These are phyloP conservation scores for Pseudogymnoascus sp. DNA, from an alignment of 2,329 filamentous ascomycete genomes.

Conservation along the genomic window DNA sequence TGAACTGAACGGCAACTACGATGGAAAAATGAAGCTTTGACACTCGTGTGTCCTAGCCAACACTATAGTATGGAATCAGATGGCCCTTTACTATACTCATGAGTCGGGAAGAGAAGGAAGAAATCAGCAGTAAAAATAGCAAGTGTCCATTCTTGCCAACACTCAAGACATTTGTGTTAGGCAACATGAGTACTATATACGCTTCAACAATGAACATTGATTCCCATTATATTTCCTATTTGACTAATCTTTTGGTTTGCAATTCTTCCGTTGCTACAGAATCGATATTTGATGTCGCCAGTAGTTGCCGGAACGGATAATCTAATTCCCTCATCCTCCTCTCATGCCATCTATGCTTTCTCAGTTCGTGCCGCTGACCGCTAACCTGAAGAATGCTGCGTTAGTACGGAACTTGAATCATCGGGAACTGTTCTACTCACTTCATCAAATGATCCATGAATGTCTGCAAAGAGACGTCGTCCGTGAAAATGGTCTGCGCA, in stretches of 20 bases:
- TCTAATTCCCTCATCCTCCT: conserved; percentile 8
- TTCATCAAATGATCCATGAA: conserved; percentile 99
- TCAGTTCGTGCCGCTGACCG: conserved; percentile 42
- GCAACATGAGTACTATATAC: neutral
- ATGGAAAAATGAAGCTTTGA: neutral
- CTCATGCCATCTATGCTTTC: conserved; percentile 11
- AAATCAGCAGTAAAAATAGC: neutral
- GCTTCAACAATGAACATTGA: neutral
- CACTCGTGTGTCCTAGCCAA: neutral
- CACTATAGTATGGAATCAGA: neutral
- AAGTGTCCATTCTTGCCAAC: neutral
- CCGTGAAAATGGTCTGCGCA: conserved; percentile 97
- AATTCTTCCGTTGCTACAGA: conserved; percentile 6
- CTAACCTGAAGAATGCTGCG: conserved; percentile 31
- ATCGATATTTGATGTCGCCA: conserved; percentile 3
- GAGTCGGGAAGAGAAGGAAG: neutral
- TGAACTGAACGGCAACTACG: neutral
- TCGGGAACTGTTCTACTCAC: conserved; percentile 43
- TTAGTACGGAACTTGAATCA: neutral
- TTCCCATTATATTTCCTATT: conserved; percentile 10
- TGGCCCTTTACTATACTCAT: neutral
- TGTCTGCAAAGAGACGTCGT: conserved; percentile 94
- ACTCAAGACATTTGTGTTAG: neutral
- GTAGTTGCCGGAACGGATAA: conserved; percentile 9
- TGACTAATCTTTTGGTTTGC: conserved; percentile 10